Percentiles rank a stretch among this genome's conserved stretches.
phyloP scores from a whole-genome alignment of 2,329 filamentous ascomycete species.

The Penicillium sclerotiorum region DNA sequence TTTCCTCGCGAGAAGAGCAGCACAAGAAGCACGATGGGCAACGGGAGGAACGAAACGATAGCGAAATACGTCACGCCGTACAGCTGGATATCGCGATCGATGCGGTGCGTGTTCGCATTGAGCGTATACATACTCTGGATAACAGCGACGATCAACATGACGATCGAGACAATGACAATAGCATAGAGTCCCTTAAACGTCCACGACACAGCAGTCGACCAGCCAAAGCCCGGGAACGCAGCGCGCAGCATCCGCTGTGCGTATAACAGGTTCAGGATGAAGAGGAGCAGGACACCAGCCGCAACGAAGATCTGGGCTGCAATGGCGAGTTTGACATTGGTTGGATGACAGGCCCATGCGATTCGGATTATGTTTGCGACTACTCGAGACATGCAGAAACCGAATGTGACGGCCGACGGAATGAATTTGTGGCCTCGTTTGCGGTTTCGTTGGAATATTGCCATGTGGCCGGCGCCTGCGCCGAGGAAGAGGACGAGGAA shows the following conservation, averaged over 20 bases:
- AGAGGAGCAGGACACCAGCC: constrained; percentile 74
- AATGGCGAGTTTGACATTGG: constrained; percentile 53
- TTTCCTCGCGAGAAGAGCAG: constrained; percentile 49
- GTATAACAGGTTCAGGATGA: constrained; percentile 77
- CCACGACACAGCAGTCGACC: constrained; percentile 58
- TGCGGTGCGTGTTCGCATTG: constrained; percentile 49
- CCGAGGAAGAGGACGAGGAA: constrained; percentile 57
- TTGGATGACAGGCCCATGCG: constrained; percentile 54
- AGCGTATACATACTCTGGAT: constrained; percentile 71
- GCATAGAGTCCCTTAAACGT: constrained; percentile 62
- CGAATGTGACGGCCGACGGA: constrained; percentile 48
- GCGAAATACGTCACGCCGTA: constrained; percentile 65
- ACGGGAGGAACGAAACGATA: constrained; percentile 67
- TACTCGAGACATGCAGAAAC: constrained; percentile 55
- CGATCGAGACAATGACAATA: constrained; percentile 59
- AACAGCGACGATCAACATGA: constrained; percentile 67
- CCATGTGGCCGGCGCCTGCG: constrained; percentile 49
- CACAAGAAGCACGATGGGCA: constrained; percentile 57
- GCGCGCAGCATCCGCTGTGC: constrained; percentile 74
- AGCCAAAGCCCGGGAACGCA: constrained; percentile 70
- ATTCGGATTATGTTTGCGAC: constrained; percentile 55
- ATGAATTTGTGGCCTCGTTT: constrained; percentile 52
- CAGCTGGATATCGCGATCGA: constrained; percentile 66
- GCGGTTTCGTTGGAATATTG: constrained; percentile 48
- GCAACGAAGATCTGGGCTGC: constrained; percentile 70